These are phyloP conservation scores for Aeminium ludgeri DNA, from an alignment of 495 filamentous ascomycete species.

Conservation along the genomic window DNA sequence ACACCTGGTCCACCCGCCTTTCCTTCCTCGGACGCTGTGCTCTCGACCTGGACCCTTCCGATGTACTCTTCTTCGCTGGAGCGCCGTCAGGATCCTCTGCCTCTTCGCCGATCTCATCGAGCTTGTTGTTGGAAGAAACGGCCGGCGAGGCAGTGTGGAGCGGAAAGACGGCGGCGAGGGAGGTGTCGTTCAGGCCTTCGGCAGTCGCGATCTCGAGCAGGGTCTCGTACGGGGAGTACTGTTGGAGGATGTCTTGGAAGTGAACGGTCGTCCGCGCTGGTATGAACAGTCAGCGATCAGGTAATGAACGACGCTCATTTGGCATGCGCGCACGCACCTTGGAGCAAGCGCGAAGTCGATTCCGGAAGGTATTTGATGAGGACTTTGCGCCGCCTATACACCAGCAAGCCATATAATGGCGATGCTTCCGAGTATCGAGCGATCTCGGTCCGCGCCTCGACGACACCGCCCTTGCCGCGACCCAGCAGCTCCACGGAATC, in stretches of 20 bases:
- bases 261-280: slow-evolving; percentile 87
- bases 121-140: slow-evolving; percentile 62
- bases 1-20: slow-evolving; percentile 10
- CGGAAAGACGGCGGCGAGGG: slow-evolving; percentile 74
- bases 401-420: slow-evolving; percentile 80
- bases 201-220: slow-evolving; percentile 53
- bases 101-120: slow-evolving; percentile 69
- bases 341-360: slow-evolving; percentile 70
- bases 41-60: slow-evolving; percentile 2
- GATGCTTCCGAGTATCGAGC: slow-evolving; percentile 64
- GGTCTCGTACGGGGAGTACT: slow-evolving; percentile 76
- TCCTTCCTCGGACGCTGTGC: slow-evolving; percentile 8
- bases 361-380: slow-evolving; percentile 85
- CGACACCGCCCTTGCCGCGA: slow-evolving; percentile 65
- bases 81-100: slow-evolving; percentile 40
- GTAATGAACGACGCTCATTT: neutral
- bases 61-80: slow-evolving; percentile 18
- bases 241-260: slow-evolving; percentile 70
- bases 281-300: slow-evolving; percentile 9
- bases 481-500: slow-evolving; percentile 72
- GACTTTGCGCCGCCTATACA: slow-evolving; percentile 79
- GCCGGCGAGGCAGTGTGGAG: slow-evolving; percentile 80
- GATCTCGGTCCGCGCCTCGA: slow-evolving; percentile 64
- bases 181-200: slow-evolving; percentile 70
- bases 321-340: slow-evolving; percentile 39